phyloP scores from a whole-genome alignment of 202 grass and related monocot species.

The Elaeis oleifera region DNA sequence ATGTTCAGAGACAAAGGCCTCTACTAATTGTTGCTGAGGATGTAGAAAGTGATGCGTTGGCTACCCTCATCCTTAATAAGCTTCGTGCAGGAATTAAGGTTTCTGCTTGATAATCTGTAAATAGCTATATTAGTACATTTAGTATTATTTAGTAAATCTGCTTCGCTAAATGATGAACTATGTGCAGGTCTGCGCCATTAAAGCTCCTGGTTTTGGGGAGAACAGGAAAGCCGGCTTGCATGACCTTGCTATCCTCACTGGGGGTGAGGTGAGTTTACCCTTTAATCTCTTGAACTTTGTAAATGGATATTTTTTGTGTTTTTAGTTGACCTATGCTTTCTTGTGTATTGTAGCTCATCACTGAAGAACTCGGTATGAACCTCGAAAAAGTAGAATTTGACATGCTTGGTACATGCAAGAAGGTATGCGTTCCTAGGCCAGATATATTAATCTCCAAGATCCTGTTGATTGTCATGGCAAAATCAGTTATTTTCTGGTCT shows the following conservation, averaged over 20 bases:
- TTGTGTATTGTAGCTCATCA: conserved; percentile 25
- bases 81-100: conserved; percentile 36
- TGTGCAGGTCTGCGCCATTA: conserved; percentile 35
- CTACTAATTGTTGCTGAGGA: conserved; percentile 47
- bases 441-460: neutral
- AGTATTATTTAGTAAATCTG: too few species aligned
- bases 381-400: conserved; percentile 38
- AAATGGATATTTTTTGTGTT: too few species aligned
- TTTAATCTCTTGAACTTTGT: too few species aligned
- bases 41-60: conserved; percentile 33
- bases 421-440: conserved; percentile 19
- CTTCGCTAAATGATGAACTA: neutral
- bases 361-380: conserved; percentile 46
- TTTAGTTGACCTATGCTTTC: too few species aligned
- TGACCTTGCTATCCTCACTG: conserved; percentile 35
- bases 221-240: conserved; percentile 38
- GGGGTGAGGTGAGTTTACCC: conserved; percentile 27
- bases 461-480: too few species aligned
- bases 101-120: neutral
- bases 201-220: conserved; percentile 46
- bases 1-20: conserved; percentile 41
- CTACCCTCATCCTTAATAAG: conserved; percentile 32
- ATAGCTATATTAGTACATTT: too few species aligned
- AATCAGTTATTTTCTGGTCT: too few species aligned
- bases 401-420: conserved; percentile 46